Evolutionary conservation across 2,329 filamentous ascomycete genomes (phyloP).

Genomic region (Colletotrichum camelliae): DNA sequence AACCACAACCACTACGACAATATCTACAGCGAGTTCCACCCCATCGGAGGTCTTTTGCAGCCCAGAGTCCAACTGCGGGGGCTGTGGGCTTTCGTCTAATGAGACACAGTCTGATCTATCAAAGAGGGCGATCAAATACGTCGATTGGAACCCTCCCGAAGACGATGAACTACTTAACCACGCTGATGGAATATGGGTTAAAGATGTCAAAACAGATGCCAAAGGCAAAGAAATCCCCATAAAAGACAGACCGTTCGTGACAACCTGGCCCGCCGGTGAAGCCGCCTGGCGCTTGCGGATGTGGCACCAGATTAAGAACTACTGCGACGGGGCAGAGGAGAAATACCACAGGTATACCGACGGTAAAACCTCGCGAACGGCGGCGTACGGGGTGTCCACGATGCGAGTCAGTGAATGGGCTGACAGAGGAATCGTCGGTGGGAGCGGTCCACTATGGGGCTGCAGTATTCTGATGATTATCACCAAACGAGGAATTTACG

Average conservation of each 20-base stretch:
- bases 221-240: neutral
- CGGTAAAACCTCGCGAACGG: too few species aligned
- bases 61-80: neutral
- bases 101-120: neutral
- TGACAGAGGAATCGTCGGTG: neutral
- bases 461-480: neutral
- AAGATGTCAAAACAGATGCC: neutral
- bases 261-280: neutral
- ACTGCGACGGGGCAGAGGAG: too few species aligned
- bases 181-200: neutral
- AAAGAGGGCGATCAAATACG: neutral
- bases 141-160: neutral
- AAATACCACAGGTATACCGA: neutral
- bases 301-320: neutral
- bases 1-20: neutral
- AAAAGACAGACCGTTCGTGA: rapidly evolving
- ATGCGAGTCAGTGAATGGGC: neutral
- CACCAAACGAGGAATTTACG: neutral
- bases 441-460: conserved; percentile 1
- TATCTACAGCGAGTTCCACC: neutral
- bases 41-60: rapidly evolving
- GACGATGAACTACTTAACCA: neutral
- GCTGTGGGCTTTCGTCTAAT: neutral
- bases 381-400: neutral
- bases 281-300: neutral